Evolutionary conservation across 202 grass and related monocot species (phyloP).

Genomic region (Elaeis oleifera): DNA sequence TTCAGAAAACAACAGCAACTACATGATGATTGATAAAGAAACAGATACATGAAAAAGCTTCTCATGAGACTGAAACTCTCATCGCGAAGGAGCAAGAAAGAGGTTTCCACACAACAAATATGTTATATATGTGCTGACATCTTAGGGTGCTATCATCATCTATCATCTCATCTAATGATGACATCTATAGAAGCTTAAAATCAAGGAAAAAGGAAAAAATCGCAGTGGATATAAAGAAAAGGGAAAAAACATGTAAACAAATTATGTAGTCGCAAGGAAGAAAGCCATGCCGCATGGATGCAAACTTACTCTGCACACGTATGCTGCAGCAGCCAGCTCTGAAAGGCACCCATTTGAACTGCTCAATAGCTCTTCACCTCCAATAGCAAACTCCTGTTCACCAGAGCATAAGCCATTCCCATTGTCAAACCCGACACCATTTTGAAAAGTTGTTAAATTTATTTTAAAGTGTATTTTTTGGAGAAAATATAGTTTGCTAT

Average conservation of each 20-base stretch:
- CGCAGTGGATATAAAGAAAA: neutral
- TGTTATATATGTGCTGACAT: too few relatives aligned
- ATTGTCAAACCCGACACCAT: slow-evolving; percentile 79
- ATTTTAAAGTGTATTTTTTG: too few relatives aligned
- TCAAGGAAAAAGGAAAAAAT: neutral
- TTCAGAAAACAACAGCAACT: too few relatives aligned
- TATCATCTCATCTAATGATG: too few relatives aligned
- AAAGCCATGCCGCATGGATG: slow-evolving; percentile 9
- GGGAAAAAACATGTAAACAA: neutral
- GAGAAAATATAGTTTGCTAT: too few relatives aligned
- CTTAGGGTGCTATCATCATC: too few relatives aligned
- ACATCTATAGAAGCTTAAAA: too few relatives aligned
- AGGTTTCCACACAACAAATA: too few relatives aligned
- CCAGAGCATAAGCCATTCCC: slow-evolving; percentile 65
- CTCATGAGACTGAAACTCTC: too few relatives aligned
- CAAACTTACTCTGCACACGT: slow-evolving; percentile 70
- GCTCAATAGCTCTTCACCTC: slow-evolving; percentile 61
- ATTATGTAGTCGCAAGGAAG: slow-evolving; percentile 12
- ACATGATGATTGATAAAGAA: too few relatives aligned
- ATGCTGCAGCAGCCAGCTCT: slow-evolving; percentile 76
- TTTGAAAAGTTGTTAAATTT: slow-evolving; percentile 34
- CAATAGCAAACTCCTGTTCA: slow-evolving; percentile 79
- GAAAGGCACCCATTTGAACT: slow-evolving; percentile 77
- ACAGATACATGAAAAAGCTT: too few relatives aligned
- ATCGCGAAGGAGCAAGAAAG: too few relatives aligned